Conservation (phyloP, 768 basidiomycete genomes). For the Tricholoma terreum region DNA sequence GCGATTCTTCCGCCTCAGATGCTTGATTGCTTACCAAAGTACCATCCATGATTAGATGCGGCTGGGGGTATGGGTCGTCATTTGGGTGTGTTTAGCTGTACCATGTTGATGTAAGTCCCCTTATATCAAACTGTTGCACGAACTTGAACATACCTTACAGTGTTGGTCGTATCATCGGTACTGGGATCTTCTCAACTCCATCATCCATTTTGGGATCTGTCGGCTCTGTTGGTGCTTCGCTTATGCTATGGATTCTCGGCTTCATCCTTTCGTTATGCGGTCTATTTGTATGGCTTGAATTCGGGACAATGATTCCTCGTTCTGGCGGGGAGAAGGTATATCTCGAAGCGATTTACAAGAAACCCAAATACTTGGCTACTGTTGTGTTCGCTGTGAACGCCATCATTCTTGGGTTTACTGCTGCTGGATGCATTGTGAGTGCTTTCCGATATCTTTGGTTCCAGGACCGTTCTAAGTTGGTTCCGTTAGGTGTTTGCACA, state of each 20-base stretch:
- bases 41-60: constrained; percentile 9
- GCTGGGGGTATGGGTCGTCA: constrained; percentile 59
- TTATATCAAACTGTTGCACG: background rate
- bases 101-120: constrained; percentile 44
- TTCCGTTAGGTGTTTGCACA: background rate
- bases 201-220: background rate
- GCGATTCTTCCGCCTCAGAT: too few species aligned
- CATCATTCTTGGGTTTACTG: constrained; percentile 37
- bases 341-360: constrained; percentile 57
- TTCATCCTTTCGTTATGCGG: constrained; percentile 57
- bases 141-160: background rate
- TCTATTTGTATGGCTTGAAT: constrained; percentile 61
- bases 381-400: constrained; percentile 55
- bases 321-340: constrained; percentile 76
- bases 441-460: background rate
- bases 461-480: background rate
- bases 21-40: background rate
- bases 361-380: constrained; percentile 53
- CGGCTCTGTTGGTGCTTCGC: background rate
- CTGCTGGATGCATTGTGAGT: background rate
- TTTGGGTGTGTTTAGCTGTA: constrained; percentile 54
- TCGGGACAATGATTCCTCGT: constrained; percentile 61
- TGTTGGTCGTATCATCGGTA: constrained; percentile 15
- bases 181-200: background rate
- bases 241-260: constrained; percentile 50